phyloP scores from a whole-genome alignment of 2,329 filamentous ascomycete genomes.

The Beauveria bassiana region DNA sequence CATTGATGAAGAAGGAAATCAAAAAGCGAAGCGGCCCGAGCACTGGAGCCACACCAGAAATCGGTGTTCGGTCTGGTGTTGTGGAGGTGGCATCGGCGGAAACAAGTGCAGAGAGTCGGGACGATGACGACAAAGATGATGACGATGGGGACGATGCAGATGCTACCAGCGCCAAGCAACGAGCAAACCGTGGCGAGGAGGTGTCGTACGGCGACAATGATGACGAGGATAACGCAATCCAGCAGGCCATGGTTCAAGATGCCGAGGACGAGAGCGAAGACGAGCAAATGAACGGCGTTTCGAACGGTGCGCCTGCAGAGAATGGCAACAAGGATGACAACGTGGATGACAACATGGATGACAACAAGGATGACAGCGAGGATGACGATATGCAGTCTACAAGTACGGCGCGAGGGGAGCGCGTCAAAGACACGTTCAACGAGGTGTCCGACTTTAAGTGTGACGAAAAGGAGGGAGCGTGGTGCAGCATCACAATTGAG shows the following conservation, averaged over 20 bases:
- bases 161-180: conserved; percentile 65
- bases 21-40: conserved; percentile 59
- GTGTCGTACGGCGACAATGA: conserved; percentile 90
- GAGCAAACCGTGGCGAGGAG: conserved; percentile 69
- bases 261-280: conserved; percentile 51
- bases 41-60: conserved; percentile 66
- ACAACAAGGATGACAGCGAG: conserved; percentile 20
- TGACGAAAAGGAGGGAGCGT: conserved; percentile 63
- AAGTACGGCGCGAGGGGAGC: conserved; percentile 46
- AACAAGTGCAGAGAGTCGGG: conserved; percentile 7
- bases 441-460: conserved; percentile 74
- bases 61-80: conserved; percentile 48
- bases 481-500: conserved; percentile 75
- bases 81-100: conserved; percentile 38
- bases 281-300: conserved; percentile 24
- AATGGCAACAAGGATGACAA: conserved; percentile 28
- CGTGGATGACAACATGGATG: conserved; percentile 31
- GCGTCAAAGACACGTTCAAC: conserved; percentile 54
- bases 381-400: conserved; percentile 29
- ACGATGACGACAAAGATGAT: conserved; percentile 45
- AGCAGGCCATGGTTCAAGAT: conserved; percentile 51
- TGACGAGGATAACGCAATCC: conserved; percentile 76
- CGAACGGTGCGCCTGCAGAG: conserved; percentile 19
- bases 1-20: conserved; percentile 66
- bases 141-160: conserved; percentile 74